These are phyloP conservation scores for Dendrocalamus latiflorus DNA, from an alignment of 202 grass and related monocot species.

Conservation along the genomic window DNA sequence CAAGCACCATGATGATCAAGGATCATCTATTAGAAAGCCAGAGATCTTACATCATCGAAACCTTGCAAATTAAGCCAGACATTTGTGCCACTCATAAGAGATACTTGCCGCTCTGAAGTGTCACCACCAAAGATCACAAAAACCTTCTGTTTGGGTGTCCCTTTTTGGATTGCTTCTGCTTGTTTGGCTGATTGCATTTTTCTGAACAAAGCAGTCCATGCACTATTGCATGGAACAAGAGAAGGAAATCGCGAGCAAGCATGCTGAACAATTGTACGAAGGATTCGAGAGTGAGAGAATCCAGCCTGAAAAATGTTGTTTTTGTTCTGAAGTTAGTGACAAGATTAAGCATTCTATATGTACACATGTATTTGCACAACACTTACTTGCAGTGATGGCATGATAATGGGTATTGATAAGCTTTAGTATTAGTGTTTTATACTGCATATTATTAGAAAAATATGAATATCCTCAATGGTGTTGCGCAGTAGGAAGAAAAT, in stretches of 20 bases:
- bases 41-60: constrained; percentile 79
- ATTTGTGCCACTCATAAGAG: constrained; percentile 99
- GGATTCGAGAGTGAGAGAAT: constrained; percentile 85
- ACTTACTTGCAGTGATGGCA: constrained; percentile 18
- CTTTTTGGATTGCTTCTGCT: constrained; percentile 33
- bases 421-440: background rate
- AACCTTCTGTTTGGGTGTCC: constrained; percentile 48
- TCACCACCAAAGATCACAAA: constrained; percentile 93
- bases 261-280: constrained; percentile 79
- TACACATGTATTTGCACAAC: background rate
- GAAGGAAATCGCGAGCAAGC: constrained; percentile 76
- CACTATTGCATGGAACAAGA: constrained; percentile 53
- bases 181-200: constrained; percentile 37
- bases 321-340: constrained; percentile 17
- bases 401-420: constrained; percentile 4
- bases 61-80: constrained; percentile 97
- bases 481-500: background rate
- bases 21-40: constrained; percentile 7
- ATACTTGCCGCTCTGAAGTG: constrained; percentile 96
- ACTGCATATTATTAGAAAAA: constrained; percentile 6
- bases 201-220: constrained; percentile 63
- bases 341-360: constrained; percentile 11
- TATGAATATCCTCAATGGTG: constrained; percentile 15
- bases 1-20: background rate
- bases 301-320: constrained; percentile 65